Percentiles rank a stretch among this genome's conserved stretches.
These are phyloP conservation scores for Carex scoparia DNA, from an alignment of 176 grass and related monocot genomes.

Conservation along the genomic window DNA sequence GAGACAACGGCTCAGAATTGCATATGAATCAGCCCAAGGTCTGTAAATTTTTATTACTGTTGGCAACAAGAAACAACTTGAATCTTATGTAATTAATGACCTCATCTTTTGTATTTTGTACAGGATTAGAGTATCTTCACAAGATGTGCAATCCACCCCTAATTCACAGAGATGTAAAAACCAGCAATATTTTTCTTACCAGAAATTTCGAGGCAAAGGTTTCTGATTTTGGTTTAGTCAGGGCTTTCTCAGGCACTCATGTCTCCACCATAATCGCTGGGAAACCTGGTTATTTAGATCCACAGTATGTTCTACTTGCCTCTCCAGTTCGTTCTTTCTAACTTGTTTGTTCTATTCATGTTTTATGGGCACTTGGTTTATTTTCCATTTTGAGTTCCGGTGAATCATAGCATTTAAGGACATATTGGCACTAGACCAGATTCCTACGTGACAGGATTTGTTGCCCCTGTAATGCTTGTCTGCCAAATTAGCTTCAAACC, in stretches of 20 bases:
- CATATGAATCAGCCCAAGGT: conserved; percentile 23
- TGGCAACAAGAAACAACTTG: background rate
- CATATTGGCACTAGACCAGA: too few species aligned
- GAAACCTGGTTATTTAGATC: conserved; percentile 45
- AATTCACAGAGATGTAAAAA: conserved; percentile 35
- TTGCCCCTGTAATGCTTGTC: too few species aligned
- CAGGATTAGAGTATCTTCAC: conserved; percentile 32
- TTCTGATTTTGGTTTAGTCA: conserved; percentile 31
- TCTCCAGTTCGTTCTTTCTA: background rate
- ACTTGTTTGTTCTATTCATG: background rate
- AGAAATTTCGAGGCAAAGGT: conserved; percentile 21
- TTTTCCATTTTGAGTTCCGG: too few species aligned
- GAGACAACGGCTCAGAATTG: conserved; percentile 31
- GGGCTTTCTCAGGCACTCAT: background rate
- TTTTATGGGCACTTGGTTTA: too few species aligned
- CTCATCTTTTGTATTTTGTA: background rate
- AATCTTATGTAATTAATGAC: too few species aligned
- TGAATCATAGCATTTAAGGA: background rate
- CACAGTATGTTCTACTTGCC: conserved; percentile 26
- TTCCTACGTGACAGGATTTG: too few species aligned
- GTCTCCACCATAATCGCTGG: conserved; percentile 30
- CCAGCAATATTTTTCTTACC: conserved; percentile 23
- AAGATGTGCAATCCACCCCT: conserved; percentile 26
- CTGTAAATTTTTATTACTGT: background rate
- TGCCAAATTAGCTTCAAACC: too few species aligned